These are phyloP conservation scores for Daedaleopsis sinensis DNA, from an alignment of 768 basidiomycete species.

Conservation along the genomic window DNA sequence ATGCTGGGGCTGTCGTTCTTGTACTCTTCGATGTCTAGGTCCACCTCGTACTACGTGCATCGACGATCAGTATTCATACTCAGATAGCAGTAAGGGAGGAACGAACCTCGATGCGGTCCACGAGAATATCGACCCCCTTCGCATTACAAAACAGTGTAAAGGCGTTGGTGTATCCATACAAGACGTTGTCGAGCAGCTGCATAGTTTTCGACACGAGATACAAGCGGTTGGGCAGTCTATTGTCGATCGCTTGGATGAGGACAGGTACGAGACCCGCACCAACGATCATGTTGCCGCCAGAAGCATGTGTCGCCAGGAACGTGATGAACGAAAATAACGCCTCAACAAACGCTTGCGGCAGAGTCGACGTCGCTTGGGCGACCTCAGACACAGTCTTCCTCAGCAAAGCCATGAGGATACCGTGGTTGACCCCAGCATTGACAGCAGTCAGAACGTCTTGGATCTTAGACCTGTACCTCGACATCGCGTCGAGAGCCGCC, in stretches of 20 bases:
- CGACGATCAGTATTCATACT: slow-evolving; percentile 18
- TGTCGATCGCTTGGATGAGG: slow-evolving; percentile 88
- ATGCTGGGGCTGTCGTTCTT: slow-evolving; percentile 45
- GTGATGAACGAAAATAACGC: slow-evolving; percentile 86
- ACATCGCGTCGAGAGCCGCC: slow-evolving; percentile 87
- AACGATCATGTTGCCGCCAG: slow-evolving; percentile 92
- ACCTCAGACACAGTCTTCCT: slow-evolving; percentile 81
- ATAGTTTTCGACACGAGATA: slow-evolving; percentile 86
- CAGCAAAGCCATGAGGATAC: slow-evolving; percentile 87
- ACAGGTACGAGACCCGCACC: slow-evolving; percentile 90
- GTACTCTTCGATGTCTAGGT: slow-evolving; percentile 51
- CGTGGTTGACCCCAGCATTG: slow-evolving; percentile 96
- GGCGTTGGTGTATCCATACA: slow-evolving; percentile 87
- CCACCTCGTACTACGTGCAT: slow-evolving; percentile 33
- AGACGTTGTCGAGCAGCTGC: slow-evolving; percentile 89
- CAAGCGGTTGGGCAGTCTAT: slow-evolving; percentile 66
- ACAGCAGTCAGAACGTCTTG: slow-evolving; percentile 88
- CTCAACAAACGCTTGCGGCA: slow-evolving; percentile 80
- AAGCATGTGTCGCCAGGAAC: slow-evolving; percentile 81
- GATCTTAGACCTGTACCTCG: slow-evolving; percentile 79
- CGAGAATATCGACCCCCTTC: slow-evolving; percentile 82
- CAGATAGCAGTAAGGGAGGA: not conserved
- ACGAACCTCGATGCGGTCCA: slow-evolving; percentile 84
- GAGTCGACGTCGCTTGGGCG: slow-evolving; percentile 60
- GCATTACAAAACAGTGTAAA: slow-evolving; percentile 86